A percentile compares a stretch with the other conserved stretches of the same genome.
These are phyloP conservation scores for Malus hybrid DNA, from an alignment of 331 rosid genomes.

Conservation along the genomic window DNA sequence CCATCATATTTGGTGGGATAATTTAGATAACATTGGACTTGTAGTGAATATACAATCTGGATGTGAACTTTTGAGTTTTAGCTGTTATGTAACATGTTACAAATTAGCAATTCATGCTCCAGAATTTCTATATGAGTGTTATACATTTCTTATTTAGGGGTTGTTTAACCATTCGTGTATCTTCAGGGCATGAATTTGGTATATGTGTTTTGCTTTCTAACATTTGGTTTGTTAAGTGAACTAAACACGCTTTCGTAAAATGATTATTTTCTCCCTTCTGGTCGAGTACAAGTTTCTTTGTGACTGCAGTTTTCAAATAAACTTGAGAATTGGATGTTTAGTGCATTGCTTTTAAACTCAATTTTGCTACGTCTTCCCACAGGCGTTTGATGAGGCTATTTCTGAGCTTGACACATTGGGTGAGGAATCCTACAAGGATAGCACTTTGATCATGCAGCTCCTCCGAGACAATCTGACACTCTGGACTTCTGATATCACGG, in stretches of 20 bases:
- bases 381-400: slow-evolving; percentile 97
- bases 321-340: not conserved
- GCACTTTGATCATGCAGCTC: slow-evolving; percentile 95
- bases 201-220: not conserved
- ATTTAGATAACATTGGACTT: not conserved
- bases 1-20: not conserved
- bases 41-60: not conserved
- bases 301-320: not conserved
- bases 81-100: not conserved
- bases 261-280: not conserved
- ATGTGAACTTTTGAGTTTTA: not conserved
- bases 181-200: not conserved
- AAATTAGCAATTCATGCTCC: not conserved
- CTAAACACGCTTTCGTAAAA: not conserved
- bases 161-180: not conserved
- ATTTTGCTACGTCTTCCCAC: not conserved
- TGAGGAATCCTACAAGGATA: slow-evolving; percentile 96
- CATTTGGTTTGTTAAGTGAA: not conserved
- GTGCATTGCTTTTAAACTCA: not conserved
- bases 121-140: not conserved
- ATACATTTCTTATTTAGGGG: not conserved
- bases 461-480: slow-evolving; percentile 91
- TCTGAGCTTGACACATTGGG: slow-evolving; percentile 87
- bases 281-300: not conserved
- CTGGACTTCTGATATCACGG: slow-evolving; percentile 95